Conservation (phyloP, 2,329 filamentous ascomycete species). For the Colletotrichum falcatum region DNA sequence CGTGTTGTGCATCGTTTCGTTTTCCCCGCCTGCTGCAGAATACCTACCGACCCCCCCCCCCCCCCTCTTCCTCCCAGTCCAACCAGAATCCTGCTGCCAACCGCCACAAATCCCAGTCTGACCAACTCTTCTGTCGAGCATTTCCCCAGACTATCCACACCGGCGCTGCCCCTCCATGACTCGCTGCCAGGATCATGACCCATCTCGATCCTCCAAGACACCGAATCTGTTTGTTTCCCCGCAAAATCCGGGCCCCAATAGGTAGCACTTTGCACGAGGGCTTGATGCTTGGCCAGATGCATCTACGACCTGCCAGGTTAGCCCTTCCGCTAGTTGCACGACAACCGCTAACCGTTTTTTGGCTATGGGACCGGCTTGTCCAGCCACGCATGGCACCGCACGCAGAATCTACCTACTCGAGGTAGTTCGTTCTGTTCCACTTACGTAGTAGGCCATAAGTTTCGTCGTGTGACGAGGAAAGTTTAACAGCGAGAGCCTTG, state of each 20-base stretch:
- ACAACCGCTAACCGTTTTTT: constrained; percentile 39
- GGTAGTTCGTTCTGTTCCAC: constrained; percentile 18
- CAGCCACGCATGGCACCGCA: constrained; percentile 2
- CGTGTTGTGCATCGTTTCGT: not conserved
- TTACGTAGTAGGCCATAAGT: constrained; percentile 22
- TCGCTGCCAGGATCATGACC: constrained; percentile 27
- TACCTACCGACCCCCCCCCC: no score
- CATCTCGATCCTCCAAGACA: constrained; percentile 10
- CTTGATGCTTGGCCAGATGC: constrained; percentile 23
- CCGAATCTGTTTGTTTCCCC: constrained; percentile 22
- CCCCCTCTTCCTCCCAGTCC: not conserved
- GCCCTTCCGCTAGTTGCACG: constrained; percentile 37
- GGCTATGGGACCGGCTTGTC: constrained; percentile 29
- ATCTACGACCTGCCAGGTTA: constrained; percentile 32
- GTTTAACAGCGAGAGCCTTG: constrained; percentile 20
- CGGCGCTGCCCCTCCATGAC: constrained; percentile 16
- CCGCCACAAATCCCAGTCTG: constrained; percentile 13
- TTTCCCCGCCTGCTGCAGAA: constrained; percentile 4
- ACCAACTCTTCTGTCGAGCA: constrained; percentile 9
- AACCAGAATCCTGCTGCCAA: constrained; percentile 19
- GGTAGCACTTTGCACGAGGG: constrained; percentile 1
- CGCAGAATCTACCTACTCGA: not conserved
- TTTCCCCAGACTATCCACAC: constrained; percentile 39
- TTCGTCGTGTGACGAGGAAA: constrained; percentile 37
- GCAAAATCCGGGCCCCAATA: constrained; percentile 34